Base-by-base conservation (phyloP, 2,329 filamentous ascomycete genomes). In the Neurospora sp. region DNA sequence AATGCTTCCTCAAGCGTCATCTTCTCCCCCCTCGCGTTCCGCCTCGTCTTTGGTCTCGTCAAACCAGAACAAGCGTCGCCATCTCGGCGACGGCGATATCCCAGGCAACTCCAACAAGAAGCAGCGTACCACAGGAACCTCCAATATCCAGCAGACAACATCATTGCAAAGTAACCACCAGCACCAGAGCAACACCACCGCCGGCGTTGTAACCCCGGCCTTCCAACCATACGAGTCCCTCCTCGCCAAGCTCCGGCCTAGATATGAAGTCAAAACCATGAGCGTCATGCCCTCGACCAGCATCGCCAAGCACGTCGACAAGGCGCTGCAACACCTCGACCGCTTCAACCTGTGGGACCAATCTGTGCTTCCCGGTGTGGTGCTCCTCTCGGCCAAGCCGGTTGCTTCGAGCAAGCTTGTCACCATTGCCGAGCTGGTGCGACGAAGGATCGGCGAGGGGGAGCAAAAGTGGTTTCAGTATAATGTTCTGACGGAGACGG, bases 371-470 rank as follows among this genome's bases (percentile, higher is more conserved):
- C 77, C 76, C 0, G 77, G 78, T 10, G 75, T 83, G 15, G 81
- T 82, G n/a, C 77, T 89, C 46, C 78, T 89, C 19, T 82, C 87
- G 74, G 84, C 85, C 39, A 83, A 83, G 23, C 80, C 84, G 0
- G 71, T 77, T 10, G 84, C 87, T 3, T 84, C 86, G 1, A 84
- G 83, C 78, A 93, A 93, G 78, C 82, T 92, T 75, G 86, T 92
- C 74, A 90, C 86, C 4, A 85, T 93, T 66, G 84, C 84, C 66
- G 91, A 93, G 78, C 88, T 91, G 43, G 84, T 84, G 70, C 90
- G 90, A 78, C 81, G 85, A 46, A 81, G 87, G 66, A 79, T 91
- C 68, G 80, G 76, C 39, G 81, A 83, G 68, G 78, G 81, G 52
- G 82, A 81, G 3, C 81, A 80, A 71, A 73, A 79, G 67, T 88